Evolutionary conservation across 129 eudicot species (phyloP), one percentile per base, ranked within the genome.

Genomic region (Erigeron canadensis): DNA sequence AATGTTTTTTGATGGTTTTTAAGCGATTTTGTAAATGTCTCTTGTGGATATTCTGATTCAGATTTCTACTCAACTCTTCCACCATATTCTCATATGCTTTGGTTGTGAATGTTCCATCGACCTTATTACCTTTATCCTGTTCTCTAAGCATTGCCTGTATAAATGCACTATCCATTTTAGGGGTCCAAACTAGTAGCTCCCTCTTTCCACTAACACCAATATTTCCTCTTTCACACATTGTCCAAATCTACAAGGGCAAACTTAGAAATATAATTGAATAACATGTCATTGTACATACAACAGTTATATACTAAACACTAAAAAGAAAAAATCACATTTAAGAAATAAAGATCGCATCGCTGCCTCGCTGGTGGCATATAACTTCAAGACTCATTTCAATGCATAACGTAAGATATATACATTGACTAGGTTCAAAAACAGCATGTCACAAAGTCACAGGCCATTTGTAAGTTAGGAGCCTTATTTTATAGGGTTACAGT

Each of bases 121-220:
- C 7, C 10, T 21, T 51, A 51, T 51, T 51, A 51, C 22, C 58
- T 51, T 51, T 51, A 51, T 51, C 22, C 58, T 51, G 58, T 16
- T 51, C 58, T 51, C 17, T 51, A 51, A 51, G 21, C 58, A 16
- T 51, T 51, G 58, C 58, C 2, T 4, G 10, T 51, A n/a, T 51
- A 51, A 51, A 51, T 16, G 58, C 22, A 51, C 10, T 51, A 6
- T 51, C 58, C 58, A 51, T 51, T 51, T 51, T 21, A n/a, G 58
- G 58, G 58, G 58, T 51, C 58, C 58, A 51, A 51, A 51, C 58
- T 12, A 51, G 16, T 51, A 8, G 10, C 22, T 51, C 58, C 58
- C 22, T 51, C 58, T 51, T 51, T 51, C 58, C 58, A 16, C 21
- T 51, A 51, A 15, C 17, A 5, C 58, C 58, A 51, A 15, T 21